These are phyloP conservation scores for Parasitella parasitica DNA, from an alignment of 371 early-diverging fungal species.

Conservation along the genomic window DNA sequence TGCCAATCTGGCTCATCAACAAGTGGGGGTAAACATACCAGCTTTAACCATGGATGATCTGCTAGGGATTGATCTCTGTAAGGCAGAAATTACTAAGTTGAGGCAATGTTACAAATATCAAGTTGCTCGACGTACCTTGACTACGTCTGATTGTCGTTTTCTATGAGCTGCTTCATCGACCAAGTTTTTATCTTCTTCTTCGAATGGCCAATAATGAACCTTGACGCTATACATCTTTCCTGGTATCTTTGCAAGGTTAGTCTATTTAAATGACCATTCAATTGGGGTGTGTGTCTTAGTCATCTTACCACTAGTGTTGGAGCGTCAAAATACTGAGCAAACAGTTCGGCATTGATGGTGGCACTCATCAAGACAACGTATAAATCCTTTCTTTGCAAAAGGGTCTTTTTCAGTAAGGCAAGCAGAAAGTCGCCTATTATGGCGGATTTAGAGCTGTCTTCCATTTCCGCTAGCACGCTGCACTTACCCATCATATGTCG, in stretches of 20 bases:
- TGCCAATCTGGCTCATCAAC: background rate
- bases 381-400: constrained; percentile 39
- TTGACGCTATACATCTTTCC: constrained; percentile 56
- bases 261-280: too few relatives aligned
- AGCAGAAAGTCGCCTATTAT: constrained; percentile 64
- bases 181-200: constrained; percentile 52
- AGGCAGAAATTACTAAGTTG: background rate
- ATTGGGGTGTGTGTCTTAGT: too few relatives aligned
- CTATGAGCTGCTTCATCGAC: constrained; percentile 50
- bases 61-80: constrained; percentile 45
- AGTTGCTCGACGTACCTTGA: constrained; percentile 30
- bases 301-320: constrained; percentile 38
- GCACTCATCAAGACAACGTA: constrained; percentile 80
- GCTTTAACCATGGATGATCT: constrained; percentile 43
- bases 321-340: constrained; percentile 63
- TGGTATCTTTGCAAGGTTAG: constrained; percentile 48
- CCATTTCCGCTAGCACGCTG: too few relatives aligned
- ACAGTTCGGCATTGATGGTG: constrained; percentile 69
- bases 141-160: constrained; percentile 38
- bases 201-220: constrained; percentile 46
- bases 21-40: constrained; percentile 28
- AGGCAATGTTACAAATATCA: background rate
- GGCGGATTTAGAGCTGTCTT: too few relatives aligned
- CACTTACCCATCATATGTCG: constrained; percentile 52
- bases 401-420: constrained; percentile 54